A percentile compares a stretch with the other conserved stretches of the same genome.
Evolutionary conservation across 805 yeast species (phyloP).

Genomic region (Candida boleticola): DNA sequence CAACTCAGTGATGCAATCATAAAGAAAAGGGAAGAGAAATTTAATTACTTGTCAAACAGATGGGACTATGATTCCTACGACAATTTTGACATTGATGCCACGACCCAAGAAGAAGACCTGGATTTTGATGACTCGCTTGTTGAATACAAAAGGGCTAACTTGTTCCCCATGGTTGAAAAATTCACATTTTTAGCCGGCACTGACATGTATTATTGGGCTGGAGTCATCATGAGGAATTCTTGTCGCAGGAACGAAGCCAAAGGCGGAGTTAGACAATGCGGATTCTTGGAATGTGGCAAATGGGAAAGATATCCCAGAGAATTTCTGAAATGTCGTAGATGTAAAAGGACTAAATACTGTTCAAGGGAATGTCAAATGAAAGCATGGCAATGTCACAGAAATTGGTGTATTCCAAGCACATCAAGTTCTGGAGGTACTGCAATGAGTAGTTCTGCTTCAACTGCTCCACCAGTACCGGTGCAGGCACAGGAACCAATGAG

Average conservation of each 20-base stretch:
- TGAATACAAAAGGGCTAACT: constrained; percentile 54
- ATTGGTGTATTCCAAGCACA: constrained; percentile 76
- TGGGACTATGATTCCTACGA: constrained; percentile 43
- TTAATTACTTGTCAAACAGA: constrained; percentile 25
- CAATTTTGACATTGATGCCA: constrained; percentile 39
- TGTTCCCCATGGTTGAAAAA: constrained; percentile 90
- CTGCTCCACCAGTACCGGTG: constrained; percentile 1
- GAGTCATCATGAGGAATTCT: constrained; percentile 95
- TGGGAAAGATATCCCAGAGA: constrained; percentile 92
- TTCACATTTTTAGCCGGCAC: constrained; percentile 72
- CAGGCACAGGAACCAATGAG: constrained; percentile 5
- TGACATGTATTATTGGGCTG: constrained; percentile 94
- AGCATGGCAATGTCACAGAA: constrained; percentile 91
- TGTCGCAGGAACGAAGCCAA: constrained; percentile 85
- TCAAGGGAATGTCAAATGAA: constrained; percentile 86
- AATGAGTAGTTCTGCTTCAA: constrained; percentile 1
- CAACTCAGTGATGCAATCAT: constrained; percentile 30
- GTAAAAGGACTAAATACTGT: constrained; percentile 94
- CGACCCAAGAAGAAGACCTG: constrained; percentile 15
- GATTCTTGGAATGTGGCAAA: constrained; percentile 85
- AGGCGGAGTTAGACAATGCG: constrained; percentile 94
- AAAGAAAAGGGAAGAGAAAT: constrained; percentile 31
- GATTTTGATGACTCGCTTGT: constrained; percentile 43
- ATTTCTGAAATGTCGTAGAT: constrained; percentile 91
- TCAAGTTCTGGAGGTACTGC: constrained; percentile 17